Conservation (phyloP, 345 rosid genomes). For the Gossypium sturtianum region DNA sequence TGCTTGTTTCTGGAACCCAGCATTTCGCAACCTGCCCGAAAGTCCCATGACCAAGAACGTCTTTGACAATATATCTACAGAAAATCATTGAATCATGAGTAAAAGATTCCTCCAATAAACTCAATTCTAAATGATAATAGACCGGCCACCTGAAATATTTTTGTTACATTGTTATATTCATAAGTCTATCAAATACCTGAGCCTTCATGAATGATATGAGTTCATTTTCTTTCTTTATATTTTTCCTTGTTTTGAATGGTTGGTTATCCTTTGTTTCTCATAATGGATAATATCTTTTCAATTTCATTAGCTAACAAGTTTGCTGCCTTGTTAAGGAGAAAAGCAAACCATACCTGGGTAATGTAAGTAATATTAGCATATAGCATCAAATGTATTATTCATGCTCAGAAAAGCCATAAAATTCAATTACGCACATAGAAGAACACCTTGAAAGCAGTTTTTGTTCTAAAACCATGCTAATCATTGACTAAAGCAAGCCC, state of each 20-base stretch:
- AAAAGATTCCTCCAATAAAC: constrained; percentile 11
- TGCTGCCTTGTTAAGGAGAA: background rate
- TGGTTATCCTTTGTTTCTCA: background rate
- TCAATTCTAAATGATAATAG: constrained; percentile 8
- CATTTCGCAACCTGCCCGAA: constrained; percentile 99
- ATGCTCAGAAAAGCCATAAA: background rate
- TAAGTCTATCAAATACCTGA: constrained; percentile 26
- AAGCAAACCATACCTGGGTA: background rate
- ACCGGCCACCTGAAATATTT: background rate
- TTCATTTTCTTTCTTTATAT: background rate
- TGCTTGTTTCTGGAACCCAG: constrained; percentile 66
- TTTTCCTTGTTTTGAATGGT: background rate
- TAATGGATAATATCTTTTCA: background rate
- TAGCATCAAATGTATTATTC: background rate
- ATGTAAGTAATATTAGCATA: background rate
- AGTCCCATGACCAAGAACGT: constrained; percentile 98
- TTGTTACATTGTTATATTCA: background rate
- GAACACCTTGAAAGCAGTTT: constrained; percentile 2
- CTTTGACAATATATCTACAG: constrained; percentile 89
- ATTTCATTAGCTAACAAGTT: background rate
- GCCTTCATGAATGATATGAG: background rate
- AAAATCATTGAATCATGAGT: constrained; percentile 21
- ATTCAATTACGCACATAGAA: background rate
- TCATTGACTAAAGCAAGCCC: background rate
- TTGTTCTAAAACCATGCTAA: background rate